Percentiles rank a stretch among this genome's conserved stretches.
phyloP scores from a whole-genome alignment of 805 yeast genomes.

The Scheffersomyces ergatensis region DNA sequence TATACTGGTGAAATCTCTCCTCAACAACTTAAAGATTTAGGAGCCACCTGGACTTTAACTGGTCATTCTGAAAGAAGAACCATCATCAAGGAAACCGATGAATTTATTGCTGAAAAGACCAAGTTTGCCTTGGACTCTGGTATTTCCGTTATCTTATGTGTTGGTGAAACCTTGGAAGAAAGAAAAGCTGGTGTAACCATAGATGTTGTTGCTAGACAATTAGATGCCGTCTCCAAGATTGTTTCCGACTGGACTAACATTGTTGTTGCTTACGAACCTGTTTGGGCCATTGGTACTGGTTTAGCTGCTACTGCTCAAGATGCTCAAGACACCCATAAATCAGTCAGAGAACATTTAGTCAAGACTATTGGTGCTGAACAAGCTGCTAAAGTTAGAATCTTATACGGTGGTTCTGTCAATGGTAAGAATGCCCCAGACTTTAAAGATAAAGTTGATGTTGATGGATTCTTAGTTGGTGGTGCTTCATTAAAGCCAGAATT shows the following conservation, averaged over 20 bases:
- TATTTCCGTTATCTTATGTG: slow-evolving; percentile 88
- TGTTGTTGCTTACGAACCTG: slow-evolving; percentile 98
- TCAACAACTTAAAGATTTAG: slow-evolving; percentile 82
- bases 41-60: slow-evolving; percentile 90
- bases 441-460: slow-evolving; percentile 90
- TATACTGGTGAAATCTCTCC: slow-evolving; percentile 97
- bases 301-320: slow-evolving; percentile 98
- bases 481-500: slow-evolving; percentile 98
- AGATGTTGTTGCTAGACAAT: slow-evolving; percentile 83
- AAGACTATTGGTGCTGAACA: slow-evolving; percentile 72
- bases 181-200: slow-evolving; percentile 86
- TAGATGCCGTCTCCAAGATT: slow-evolving; percentile 79
- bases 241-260: slow-evolving; percentile 86
- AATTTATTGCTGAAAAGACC: slow-evolving; percentile 89
- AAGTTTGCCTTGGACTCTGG: slow-evolving; percentile 91
- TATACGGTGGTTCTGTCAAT: slow-evolving; percentile 98
- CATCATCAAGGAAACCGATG: slow-evolving; percentile 84
- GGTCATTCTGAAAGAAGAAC: slow-evolving; percentile 99
- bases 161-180: slow-evolving; percentile 96
- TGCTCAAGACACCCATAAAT: slow-evolving; percentile 92
- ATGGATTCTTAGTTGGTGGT: slow-evolving; percentile 99
- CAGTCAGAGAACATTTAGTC: slow-evolving; percentile 80
- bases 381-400: slow-evolving; percentile 80
- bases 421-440: slow-evolving; percentile 89
- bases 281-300: slow-evolving; percentile 99